Conservation (phyloP, 305 asterid genomes). For the Fraxinus greggii region DNA sequence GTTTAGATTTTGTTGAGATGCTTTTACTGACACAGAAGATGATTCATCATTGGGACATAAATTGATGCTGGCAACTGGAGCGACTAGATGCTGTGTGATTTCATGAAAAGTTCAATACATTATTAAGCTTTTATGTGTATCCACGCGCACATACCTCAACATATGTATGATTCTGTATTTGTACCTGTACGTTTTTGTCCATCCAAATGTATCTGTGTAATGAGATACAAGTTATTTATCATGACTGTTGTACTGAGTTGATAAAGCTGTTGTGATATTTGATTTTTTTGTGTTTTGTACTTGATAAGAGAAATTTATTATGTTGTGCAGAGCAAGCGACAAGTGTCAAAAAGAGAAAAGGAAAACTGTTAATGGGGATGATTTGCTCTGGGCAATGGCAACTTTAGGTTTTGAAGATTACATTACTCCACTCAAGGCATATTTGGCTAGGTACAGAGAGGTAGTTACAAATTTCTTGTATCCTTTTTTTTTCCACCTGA, state of each 20-base stretch:
- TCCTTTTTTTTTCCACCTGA: neutral
- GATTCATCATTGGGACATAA: neutral
- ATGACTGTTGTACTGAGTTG: neutral
- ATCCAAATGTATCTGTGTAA: neutral
- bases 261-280: neutral
- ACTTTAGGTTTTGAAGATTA: conserved; percentile 48
- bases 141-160: neutral
- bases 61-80: neutral
- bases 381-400: conserved; percentile 46
- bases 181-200: neutral
- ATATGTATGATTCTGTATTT: neutral
- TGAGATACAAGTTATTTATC: neutral
- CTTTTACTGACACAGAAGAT: neutral
- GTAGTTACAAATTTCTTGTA: conserved; percentile 14
- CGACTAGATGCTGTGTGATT: neutral
- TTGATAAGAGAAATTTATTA: neutral
- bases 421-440: conserved; percentile 38
- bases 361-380: conserved; percentile 49
- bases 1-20: neutral
- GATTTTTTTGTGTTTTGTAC: neutral
- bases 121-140: neutral
- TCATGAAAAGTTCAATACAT: neutral
- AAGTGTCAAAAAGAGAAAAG: conserved; percentile 48
- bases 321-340: conserved; percentile 41
- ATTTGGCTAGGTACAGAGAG: conserved; percentile 46